Percentiles rank a stretch among this genome's conserved stretches.
These are phyloP conservation scores for Erodium chrysanthum DNA, from an alignment of 441 rosid genomes.

Conservation along the genomic window DNA sequence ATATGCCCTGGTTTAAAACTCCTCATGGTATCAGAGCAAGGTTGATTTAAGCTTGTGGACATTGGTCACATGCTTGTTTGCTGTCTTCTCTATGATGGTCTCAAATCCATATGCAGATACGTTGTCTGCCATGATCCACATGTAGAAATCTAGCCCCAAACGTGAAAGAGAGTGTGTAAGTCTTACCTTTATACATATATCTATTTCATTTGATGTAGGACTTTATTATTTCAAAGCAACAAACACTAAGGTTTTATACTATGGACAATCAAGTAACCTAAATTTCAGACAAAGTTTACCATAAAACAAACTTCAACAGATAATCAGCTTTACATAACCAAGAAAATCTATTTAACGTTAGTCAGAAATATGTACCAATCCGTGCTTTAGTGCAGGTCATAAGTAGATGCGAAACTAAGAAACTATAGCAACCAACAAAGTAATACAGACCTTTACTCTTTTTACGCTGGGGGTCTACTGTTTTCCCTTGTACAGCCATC, in stretches of 20 bases:
- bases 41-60: too few relatives aligned
- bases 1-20: too few relatives aligned
- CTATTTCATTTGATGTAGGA: background rate
- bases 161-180: too few relatives aligned
- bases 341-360: background rate
- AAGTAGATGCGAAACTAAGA: conserved; percentile 3
- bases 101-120: too few relatives aligned
- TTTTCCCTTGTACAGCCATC: conserved; percentile 77
- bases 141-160: too few relatives aligned
- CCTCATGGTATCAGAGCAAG: too few relatives aligned
- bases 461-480: conserved; percentile 89
- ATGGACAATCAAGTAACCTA: background rate
- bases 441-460: conserved; percentile 73
- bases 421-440: background rate
- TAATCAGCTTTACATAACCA: background rate
- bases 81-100: too few relatives aligned
- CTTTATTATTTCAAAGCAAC: background rate
- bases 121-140: too few relatives aligned
- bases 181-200: background rate
- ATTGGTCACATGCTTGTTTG: too few relatives aligned
- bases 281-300: background rate
- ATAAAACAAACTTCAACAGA: background rate
- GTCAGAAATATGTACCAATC: background rate
- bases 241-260: background rate
- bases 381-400: background rate